phyloP scores from a whole-genome alignment of 2,329 filamentous ascomycete genomes.

The Colletotrichum aenigma region DNA sequence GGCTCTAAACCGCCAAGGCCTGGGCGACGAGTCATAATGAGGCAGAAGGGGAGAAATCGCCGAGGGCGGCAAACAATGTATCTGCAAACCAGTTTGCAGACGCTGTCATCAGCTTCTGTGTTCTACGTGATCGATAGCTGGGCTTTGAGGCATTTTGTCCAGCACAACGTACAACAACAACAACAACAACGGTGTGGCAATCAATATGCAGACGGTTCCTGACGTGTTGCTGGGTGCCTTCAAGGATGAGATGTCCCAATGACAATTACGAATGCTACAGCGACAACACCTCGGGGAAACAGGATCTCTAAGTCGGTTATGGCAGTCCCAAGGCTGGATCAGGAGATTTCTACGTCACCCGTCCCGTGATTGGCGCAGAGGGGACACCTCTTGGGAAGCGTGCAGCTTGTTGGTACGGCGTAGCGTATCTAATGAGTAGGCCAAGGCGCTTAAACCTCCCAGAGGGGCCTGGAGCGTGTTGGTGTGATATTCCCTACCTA shows the following conservation, averaged over 20 bases:
- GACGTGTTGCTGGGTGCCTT: not conserved
- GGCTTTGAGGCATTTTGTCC: not conserved
- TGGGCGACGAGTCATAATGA: not conserved
- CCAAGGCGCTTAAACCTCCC: not conserved
- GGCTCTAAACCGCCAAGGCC: not conserved
- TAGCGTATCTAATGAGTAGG: not conserved
- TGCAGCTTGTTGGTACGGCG: not conserved
- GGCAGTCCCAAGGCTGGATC: not conserved
- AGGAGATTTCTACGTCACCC: slow-evolving; percentile 14
- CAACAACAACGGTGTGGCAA: not conserved
- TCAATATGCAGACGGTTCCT: not conserved
- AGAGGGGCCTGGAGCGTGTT: not conserved
- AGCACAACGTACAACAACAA: not conserved
- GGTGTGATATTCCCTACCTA: not conserved
- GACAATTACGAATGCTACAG: not conserved
- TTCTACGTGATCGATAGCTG: not conserved
- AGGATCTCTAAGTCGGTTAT: not conserved
- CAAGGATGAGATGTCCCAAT: not conserved
- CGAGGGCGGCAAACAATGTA: not conserved
- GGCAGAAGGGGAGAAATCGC: not conserved
- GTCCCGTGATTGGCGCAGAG: slow-evolving; percentile 2
- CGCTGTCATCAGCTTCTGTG: not conserved
- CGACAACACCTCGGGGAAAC: not conserved
- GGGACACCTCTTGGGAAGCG: not conserved
- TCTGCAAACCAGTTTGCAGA: not conserved